These are phyloP conservation scores for Nemania serpens DNA, from an alignment of 2,329 filamentous ascomycete genomes.

Conservation along the genomic window DNA sequence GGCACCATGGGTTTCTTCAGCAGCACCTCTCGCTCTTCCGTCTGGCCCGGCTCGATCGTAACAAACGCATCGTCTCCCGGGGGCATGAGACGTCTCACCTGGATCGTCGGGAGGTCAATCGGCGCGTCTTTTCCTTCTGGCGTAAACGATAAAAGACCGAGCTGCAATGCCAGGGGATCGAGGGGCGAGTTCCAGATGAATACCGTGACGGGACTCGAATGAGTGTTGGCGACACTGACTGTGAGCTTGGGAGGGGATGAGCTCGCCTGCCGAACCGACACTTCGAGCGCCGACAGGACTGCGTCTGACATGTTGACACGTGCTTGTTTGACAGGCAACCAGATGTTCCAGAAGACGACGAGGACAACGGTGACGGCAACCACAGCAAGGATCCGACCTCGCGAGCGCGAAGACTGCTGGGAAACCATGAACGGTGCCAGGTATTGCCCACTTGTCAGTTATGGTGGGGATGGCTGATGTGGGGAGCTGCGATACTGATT, in stretches of 20 bases:
- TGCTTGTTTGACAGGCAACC: conserved; percentile 12
- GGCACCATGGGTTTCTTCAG: conserved; percentile 46
- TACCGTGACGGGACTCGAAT: conserved; percentile 46
- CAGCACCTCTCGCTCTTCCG: conserved; percentile 42
- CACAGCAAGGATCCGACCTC: conserved; percentile 24
- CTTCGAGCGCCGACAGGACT: conserved; percentile 34
- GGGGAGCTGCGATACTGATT: conserved; percentile 8
- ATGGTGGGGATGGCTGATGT: conserved; percentile 5
- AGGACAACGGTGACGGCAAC: conserved; percentile 20
- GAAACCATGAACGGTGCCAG: conserved; percentile 23
- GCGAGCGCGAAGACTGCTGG: conserved; percentile 20
- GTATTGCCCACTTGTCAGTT: background rate
- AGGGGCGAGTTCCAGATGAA: conserved; percentile 52
- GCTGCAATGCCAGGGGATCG: conserved; percentile 47
- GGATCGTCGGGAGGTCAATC: conserved; percentile 45
- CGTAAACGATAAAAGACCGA: conserved; percentile 49
- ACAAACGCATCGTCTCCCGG: conserved; percentile 46
- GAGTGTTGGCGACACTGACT: conserved; percentile 48
- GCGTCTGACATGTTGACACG: conserved; percentile 31
- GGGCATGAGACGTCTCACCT: conserved; percentile 49
- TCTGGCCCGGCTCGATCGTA: conserved; percentile 46
- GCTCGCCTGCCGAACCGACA: conserved; percentile 38
- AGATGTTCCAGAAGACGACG: conserved; percentile 27
- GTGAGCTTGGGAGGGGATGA: conserved; percentile 42
- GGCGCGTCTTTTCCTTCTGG: conserved; percentile 42